Percentiles rank a stretch among this genome's conserved stretches.
phyloP scores from a whole-genome alignment of 495 filamentous ascomycete genomes.

The Astrocystis sublimbata region DNA sequence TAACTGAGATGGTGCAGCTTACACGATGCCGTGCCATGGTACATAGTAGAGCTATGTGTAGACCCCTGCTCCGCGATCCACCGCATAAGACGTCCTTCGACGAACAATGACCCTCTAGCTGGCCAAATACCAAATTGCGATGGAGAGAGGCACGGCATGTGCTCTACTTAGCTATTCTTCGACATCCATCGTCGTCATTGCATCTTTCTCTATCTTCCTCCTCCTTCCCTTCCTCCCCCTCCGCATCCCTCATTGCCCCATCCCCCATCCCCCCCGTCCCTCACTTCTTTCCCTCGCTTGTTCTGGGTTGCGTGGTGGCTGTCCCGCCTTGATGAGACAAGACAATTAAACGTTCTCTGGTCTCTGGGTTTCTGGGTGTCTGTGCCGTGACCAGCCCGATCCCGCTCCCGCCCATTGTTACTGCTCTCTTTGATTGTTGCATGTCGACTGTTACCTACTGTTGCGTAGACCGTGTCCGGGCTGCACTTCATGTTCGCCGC shows the following conservation, averaged over 20 bases:
- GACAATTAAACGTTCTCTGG: constrained; percentile 1
- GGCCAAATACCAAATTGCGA: constrained; percentile 6
- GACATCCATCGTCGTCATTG: constrained; percentile 31
- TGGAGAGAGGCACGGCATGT: constrained; percentile 2
- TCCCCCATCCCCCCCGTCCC: not conserved
- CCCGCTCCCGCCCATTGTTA: constrained; percentile 4
- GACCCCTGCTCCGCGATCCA: constrained; percentile 6
- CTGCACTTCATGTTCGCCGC: not conserved
- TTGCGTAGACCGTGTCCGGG: not conserved
- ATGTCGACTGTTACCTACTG: no score
- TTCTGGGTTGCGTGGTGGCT: constrained; percentile 5
- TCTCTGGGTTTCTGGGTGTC: not conserved
- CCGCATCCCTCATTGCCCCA: constrained; percentile 21
- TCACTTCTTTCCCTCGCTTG: constrained; percentile 7
- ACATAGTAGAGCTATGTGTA: no score
- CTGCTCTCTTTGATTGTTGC: constrained; percentile 1
- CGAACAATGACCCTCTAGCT: not conserved
- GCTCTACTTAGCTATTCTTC: constrained; percentile 14
- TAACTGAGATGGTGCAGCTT: not conserved
- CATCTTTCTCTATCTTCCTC: constrained; percentile 15
- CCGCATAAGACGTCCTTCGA: not conserved
- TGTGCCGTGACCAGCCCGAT: constrained; percentile 5
- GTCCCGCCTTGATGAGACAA: constrained; percentile 13
- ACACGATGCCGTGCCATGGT: constrained; percentile 1
- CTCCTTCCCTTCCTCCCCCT: constrained; percentile 17